Base-by-base conservation (phyloP, 176 grass and related monocot genomes). In the Juncus effusus region DNA sequence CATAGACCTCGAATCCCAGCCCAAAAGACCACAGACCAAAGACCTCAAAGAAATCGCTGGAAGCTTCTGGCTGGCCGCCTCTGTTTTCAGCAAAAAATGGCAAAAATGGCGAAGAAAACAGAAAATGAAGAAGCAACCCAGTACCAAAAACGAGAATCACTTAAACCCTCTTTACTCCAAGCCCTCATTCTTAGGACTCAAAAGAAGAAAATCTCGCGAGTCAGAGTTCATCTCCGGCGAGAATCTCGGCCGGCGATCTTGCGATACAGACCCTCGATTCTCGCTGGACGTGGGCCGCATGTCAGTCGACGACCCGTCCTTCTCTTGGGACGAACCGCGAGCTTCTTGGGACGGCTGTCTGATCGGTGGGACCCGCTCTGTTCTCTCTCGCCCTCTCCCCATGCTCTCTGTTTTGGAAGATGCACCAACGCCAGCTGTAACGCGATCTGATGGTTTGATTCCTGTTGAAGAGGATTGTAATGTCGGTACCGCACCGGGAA, bases 331-430 rank as follows among this genome's bases (percentile, higher is more conserved):
- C 73, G 95, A 90, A 73, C 95, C 95, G 0, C 86, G 95, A 44
- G 95, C 95, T 39, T 99, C 95, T 11, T 99, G 95, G 95, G 95
- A 99, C 56, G 95, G 95, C 11, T 99, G 92, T 62, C 19, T 99
- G 39, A 86, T 94, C 5, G 95, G 95, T 1, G 85, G 87, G 13
- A 79, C 78, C 2, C 86, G 80, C 10, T 76, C 85, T 10, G 85
- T 85, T 13, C 62, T 87, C 7, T 84, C 95, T 12, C 89, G 95
- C 3, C 95, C 91, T 28, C 83, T 86, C 37, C 89, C 95, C 35
- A 94, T 99, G 61, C 86, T 99, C 53, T 99, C 95, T 4, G 95
- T 86, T 13, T 57, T 90, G 19, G 95, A 99, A 62, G 85, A 99
- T 68, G 72, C 85, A 0, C 85, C 94, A 28, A 6, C 63, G 0